Evolutionary conservation across 2,329 filamentous ascomycete species (phyloP).

Genomic region (Tolypocladium album): DNA sequence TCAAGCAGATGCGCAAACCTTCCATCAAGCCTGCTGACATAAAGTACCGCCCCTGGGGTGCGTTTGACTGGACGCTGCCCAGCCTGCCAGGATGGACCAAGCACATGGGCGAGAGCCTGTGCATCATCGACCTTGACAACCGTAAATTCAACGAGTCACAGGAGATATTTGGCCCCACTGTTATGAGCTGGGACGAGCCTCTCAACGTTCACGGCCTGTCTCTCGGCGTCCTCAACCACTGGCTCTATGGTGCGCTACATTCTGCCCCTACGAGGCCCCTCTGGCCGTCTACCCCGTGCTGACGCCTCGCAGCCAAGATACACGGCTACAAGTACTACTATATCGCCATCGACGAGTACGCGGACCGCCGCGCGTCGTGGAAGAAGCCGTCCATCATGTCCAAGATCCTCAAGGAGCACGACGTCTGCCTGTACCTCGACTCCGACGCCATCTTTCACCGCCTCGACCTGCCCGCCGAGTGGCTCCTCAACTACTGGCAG

Average conservation of each 20-base stretch:
- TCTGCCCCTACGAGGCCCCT: no score
- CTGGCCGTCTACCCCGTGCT: constrained; percentile 3
- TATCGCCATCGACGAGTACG: constrained; percentile 23
- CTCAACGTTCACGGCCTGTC: constrained; percentile 24
- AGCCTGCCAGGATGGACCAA: constrained; percentile 18
- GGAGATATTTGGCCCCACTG: constrained; percentile 21
- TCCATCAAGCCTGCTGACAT: constrained; percentile 13
- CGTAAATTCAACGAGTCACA: constrained; percentile 24
- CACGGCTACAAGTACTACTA: constrained; percentile 38
- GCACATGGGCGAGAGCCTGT: constrained; percentile 25
- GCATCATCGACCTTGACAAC: constrained; percentile 35
- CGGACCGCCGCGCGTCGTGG: constrained; percentile 33
- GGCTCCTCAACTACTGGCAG: constrained; percentile 36
- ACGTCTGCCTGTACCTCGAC: constrained; percentile 32
- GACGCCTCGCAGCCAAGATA: constrained; percentile 24
- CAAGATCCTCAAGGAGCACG: constrained; percentile 30
- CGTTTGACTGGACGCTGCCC: constrained; percentile 19
- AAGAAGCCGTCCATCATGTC: constrained; percentile 31
- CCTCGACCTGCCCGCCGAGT: constrained; percentile 33
- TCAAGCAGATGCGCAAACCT: constrained; percentile 20
- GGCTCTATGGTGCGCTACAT: constrained; percentile 25
- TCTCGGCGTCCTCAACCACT: constrained; percentile 31
- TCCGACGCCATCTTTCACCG: constrained; percentile 33
- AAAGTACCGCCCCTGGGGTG: constrained; percentile 19
- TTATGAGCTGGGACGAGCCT: constrained; percentile 25